These are phyloP conservation scores for Puccinia hordei DNA, from an alignment of 1,284 basidiomycete genomes.

Conservation along the genomic window DNA sequence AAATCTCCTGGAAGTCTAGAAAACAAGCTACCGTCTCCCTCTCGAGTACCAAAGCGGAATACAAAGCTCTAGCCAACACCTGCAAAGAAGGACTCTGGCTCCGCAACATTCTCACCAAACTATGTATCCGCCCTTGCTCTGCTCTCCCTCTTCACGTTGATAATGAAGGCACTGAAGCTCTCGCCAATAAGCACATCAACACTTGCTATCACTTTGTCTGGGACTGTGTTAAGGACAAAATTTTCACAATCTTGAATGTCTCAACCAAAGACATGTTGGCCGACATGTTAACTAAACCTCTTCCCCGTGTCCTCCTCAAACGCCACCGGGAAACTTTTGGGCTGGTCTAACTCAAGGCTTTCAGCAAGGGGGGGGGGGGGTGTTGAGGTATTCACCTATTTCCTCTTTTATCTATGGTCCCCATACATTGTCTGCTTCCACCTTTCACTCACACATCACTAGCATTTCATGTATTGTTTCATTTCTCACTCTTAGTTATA, in stretches of 20 bases:
- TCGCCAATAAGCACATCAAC: no score
- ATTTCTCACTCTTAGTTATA: no score
- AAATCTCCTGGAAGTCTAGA: constrained; percentile 3
- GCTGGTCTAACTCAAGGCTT: no score
- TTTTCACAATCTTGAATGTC: not conserved
- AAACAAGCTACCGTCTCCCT: not conserved
- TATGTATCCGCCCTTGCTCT: not conserved
- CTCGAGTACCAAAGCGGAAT: not conserved
- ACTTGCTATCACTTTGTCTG: not conserved
- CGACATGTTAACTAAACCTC: not conserved
- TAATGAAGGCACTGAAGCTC: no score
- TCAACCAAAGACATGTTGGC: not conserved
- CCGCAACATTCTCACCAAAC: not conserved
- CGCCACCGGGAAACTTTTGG: no score
- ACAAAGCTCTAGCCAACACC: not conserved
- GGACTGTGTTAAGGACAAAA: not conserved
- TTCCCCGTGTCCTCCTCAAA: not conserved
- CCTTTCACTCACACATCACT: no score
- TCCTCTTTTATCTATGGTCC: no score
- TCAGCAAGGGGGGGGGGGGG: no score
- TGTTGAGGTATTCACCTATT: no score
- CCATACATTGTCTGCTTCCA: no score
- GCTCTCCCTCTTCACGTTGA: no score
- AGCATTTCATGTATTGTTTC: no score
- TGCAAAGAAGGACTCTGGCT: not conserved